Percentiles rank a stretch among this genome's conserved stretches.
These are phyloP conservation scores for Prunus kanzakura DNA, from an alignment of 306 rosid genomes.

Conservation along the genomic window DNA sequence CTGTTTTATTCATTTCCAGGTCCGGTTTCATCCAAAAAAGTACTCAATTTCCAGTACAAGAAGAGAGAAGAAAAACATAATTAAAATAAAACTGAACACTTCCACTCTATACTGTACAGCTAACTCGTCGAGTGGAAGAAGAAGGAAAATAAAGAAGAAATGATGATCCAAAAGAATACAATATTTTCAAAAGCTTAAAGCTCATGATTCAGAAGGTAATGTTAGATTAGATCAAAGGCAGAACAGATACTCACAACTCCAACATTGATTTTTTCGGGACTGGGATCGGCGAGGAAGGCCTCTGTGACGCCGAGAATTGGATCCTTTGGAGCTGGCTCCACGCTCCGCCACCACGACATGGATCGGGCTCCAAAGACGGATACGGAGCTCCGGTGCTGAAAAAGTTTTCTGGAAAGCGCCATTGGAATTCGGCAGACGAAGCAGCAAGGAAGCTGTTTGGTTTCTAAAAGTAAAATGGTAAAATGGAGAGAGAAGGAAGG, in stretches of 20 bases:
- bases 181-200: background rate
- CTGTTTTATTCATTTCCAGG: background rate
- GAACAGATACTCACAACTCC: conserved; percentile 71
- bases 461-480: background rate
- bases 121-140: background rate
- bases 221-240: background rate
- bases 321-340: conserved; percentile 88
- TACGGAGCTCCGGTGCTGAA: conserved; percentile 34
- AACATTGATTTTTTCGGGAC: conserved; percentile 81
- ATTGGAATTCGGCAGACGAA: conserved; percentile 18
- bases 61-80: too few relatives aligned
- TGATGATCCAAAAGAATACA: background rate
- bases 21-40: background rate
- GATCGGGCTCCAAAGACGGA: conserved; percentile 47
- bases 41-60: background rate
- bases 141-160: background rate
- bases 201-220: background rate
- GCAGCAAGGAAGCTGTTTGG: background rate
- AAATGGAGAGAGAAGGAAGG: background rate
- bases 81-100: background rate
- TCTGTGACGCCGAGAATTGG: conserved; percentile 99
- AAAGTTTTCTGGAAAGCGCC: conserved; percentile 46
- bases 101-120: background rate
- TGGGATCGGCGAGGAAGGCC: conserved; percentile 89
- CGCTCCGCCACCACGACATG: conserved; percentile 77